Evolutionary conservation across 2,329 filamentous ascomycete species (phyloP).

Genomic region (Westerdykella ornata): DNA sequence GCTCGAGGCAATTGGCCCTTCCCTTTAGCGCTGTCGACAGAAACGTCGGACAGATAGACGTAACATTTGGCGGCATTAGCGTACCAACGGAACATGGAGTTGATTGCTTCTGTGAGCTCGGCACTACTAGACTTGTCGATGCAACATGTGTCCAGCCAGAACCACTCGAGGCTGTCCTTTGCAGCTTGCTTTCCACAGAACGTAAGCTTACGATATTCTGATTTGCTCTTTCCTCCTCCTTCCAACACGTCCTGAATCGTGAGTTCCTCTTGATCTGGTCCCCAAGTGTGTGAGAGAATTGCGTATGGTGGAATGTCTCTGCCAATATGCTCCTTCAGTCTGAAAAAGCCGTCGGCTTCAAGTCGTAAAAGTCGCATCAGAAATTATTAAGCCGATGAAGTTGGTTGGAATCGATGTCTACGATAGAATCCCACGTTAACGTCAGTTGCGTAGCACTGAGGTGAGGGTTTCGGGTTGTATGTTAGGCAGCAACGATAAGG

Average conservation of each 20-base stretch:
- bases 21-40: neutral
- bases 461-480: too few species aligned
- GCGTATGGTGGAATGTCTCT: constrained; percentile 4
- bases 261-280: constrained; percentile 1
- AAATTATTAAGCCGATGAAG: too few species aligned
- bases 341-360: too few species aligned
- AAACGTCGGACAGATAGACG: neutral
- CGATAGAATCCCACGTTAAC: too few species aligned
- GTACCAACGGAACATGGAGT: constrained; percentile 1
- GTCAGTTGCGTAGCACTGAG: too few species aligned
- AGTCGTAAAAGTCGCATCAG: constrained; percentile 3
- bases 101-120: neutral
- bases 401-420: too few species aligned
- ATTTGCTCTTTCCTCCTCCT: constrained; percentile 12
- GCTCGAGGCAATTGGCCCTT: too few species aligned
- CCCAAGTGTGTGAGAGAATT: constrained; percentile 10
- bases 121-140: constrained; percentile 10
- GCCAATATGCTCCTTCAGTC: too few species aligned
- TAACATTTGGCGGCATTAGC: neutral
- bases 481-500: too few species aligned
- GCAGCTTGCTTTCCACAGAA: constrained; percentile 17
- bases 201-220: constrained; percentile 13
- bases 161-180: constrained; percentile 15
- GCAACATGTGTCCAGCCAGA: constrained; percentile 20
- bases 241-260: constrained; percentile 5